These are phyloP conservation scores for Boletus pseudo-olivaceus DNA, from an alignment of 768 basidiomycete species.

Conservation along the genomic window DNA sequence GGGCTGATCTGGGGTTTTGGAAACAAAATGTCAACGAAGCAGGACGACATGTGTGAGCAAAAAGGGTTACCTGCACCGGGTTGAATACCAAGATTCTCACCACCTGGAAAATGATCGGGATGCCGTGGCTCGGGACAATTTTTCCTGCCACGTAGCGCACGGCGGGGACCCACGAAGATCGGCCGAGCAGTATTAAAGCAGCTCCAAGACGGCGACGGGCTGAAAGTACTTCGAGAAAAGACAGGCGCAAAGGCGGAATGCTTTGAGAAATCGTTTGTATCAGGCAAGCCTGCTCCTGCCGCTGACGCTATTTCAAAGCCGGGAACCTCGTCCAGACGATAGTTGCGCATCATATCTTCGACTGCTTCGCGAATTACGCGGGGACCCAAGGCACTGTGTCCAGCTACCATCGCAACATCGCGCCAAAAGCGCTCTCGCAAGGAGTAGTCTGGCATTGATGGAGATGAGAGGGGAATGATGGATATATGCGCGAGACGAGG, in stretches of 20 bases:
- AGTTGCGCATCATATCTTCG: slow-evolving; percentile 23
- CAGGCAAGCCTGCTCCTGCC: not conserved
- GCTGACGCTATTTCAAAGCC: slow-evolving; percentile 5
- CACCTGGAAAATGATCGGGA: slow-evolving; percentile 15
- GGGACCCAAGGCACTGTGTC: slow-evolving; percentile 10
- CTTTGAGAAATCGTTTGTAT: slow-evolving; percentile 8
- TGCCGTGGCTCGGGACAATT: slow-evolving; percentile 1
- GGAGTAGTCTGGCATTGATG: slow-evolving; percentile 12
- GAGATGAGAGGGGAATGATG: not conserved
- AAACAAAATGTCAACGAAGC: slow-evolving; percentile 4
- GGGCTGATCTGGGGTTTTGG: slow-evolving; percentile 6
- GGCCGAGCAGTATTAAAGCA: slow-evolving; percentile 9
- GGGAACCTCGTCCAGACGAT: slow-evolving; percentile 19
- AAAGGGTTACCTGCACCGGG: slow-evolving; percentile 14
- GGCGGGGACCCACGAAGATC: slow-evolving; percentile 12
- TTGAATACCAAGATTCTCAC: slow-evolving; percentile 21
- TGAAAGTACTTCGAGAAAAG: slow-evolving; percentile 6
- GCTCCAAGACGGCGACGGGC: not conserved
- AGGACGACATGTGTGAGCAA: not conserved
- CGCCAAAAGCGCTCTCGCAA: slow-evolving; percentile 27
- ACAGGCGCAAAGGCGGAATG: slow-evolving; percentile 22
- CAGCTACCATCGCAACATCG: slow-evolving; percentile 15
- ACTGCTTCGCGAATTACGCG: slow-evolving; percentile 17
- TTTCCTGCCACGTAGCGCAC: slow-evolving; percentile 5
- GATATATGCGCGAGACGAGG: slow-evolving; percentile 2